Evolutionary conservation across 2,329 filamentous ascomycete genomes (phyloP), one percentile per base, ranked within the genome.

Genomic region (Colletotrichum sp.): DNA sequence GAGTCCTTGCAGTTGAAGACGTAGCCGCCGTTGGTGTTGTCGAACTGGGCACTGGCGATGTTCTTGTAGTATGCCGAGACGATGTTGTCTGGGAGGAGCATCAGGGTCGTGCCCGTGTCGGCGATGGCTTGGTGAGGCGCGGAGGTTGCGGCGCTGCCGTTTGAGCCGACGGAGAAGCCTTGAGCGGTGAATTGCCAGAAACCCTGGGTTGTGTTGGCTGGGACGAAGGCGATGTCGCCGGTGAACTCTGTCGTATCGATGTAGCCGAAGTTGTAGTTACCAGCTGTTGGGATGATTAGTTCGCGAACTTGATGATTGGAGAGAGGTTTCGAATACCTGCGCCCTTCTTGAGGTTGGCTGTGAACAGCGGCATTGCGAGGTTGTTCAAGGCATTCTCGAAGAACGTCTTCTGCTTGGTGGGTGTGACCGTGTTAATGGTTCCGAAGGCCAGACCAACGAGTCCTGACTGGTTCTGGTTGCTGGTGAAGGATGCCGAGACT

Each of bases 31-130:
- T 87, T 74, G 3, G 80, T 78, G 18, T 77, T 30, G 80, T 87
- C 85, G 78, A 90, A 81, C 62, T 84, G 78, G 1, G 93, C 87
- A 5, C 90, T 89, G 9, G 80, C 71, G 75, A 95, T 88, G 76
- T 90, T 81, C 48, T 82, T 81, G 86, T 94, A 95, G 88, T 94
- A 95, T 57, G 86, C 88, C 1, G 83, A 79, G 77, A 91, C 89
- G 75, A 93, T 86, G 36, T 81, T 78, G 71, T 88, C 81, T 30
- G 91, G 90, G 22, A 93, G 83, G 77, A 93, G 87, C 71, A 94
- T 84, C 34, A 95, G 90, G 2, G 92, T 93, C 72, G 93, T 95
- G 70, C 93, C 93, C 3, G 93, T 95, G 85, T 95, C 93, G 80
- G 92, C 91, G 82, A 95, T 94, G 79, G 88, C 89, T n/a, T 81